These are phyloP conservation scores for Schizophyllum commune DNA, from an alignment of 1,284 basidiomycete genomes.

Conservation along the genomic window DNA sequence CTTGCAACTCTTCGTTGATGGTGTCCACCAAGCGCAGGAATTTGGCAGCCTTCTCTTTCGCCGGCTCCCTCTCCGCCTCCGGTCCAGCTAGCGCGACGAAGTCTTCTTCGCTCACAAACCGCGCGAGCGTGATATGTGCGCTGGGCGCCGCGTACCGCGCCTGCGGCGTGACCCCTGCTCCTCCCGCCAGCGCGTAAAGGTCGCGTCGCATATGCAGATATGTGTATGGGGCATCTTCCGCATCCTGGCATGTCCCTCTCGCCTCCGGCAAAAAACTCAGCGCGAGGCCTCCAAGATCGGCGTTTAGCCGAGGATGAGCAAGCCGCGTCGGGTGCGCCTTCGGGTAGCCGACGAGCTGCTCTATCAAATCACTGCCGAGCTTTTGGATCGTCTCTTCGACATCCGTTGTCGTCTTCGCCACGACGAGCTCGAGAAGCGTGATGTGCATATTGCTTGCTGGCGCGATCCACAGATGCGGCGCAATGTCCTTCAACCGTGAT, in stretches of 20 bases:
- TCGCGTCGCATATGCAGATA: not conserved
- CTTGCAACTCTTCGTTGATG: not conserved
- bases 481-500: not conserved
- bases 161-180: not conserved
- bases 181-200: not conserved
- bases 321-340: not conserved
- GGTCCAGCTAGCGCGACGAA: not conserved
- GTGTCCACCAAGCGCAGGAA: not conserved
- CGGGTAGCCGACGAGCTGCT: not conserved
- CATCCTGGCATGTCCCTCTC: too few species aligned
- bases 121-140: constrained; percentile 1
- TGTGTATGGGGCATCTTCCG: not conserved
- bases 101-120: not conserved
- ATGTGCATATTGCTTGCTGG: not conserved
- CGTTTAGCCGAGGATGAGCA: not conserved
- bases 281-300: not conserved
- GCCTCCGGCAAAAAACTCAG: not conserved
- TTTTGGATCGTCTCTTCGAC: not conserved
- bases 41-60: not conserved
- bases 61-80: not conserved
- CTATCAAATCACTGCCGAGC: not conserved
- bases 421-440: not conserved
- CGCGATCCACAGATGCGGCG: not conserved
- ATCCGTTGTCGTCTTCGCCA: not conserved
- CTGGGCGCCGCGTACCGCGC: not conserved